A percentile compares a stretch with the other conserved stretches of the same genome.
Conservation (phyloP, 768 basidiomycete species). For the Mycena vitilis region DNA sequence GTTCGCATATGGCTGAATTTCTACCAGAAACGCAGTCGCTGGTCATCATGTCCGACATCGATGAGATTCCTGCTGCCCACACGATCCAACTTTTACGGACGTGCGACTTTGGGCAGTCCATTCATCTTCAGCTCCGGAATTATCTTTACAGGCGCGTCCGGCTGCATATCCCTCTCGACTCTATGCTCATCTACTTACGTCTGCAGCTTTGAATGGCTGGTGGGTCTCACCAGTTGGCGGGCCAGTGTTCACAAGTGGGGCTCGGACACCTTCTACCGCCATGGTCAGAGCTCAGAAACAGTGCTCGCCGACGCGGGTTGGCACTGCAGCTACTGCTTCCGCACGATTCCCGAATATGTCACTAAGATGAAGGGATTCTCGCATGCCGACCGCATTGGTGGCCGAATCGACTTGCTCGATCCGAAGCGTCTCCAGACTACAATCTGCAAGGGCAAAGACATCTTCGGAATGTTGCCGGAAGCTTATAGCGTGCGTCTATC, state of each 20-base stretch:
- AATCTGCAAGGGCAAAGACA: slow-evolving; percentile 70
- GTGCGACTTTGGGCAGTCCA: slow-evolving; percentile 63
- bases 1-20: slow-evolving; percentile 48
- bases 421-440: slow-evolving; percentile 65
- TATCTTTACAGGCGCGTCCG: slow-evolving; percentile 66
- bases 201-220: slow-evolving; percentile 66
- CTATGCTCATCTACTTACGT: background rate
- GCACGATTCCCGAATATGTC: slow-evolving; percentile 65
- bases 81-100: slow-evolving; percentile 62
- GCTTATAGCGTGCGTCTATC: slow-evolving; percentile 60
- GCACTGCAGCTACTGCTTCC: slow-evolving; percentile 79
- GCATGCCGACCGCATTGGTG: slow-evolving; percentile 70
- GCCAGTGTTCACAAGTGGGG: slow-evolving; percentile 64
- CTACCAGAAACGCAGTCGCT: slow-evolving; percentile 50
- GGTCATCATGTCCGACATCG: slow-evolving; percentile 71
- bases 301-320: slow-evolving; percentile 73
- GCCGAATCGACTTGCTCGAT: slow-evolving; percentile 57
- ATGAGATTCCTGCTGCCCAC: slow-evolving; percentile 68
- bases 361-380: slow-evolving; percentile 73
- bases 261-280: slow-evolving; percentile 57
- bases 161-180: background rate
- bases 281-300: slow-evolving; percentile 58
- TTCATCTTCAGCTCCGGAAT: slow-evolving; percentile 72
- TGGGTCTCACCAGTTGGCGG: slow-evolving; percentile 67
- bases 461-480: slow-evolving; percentile 76